These are phyloP conservation scores for Protea cynaroides DNA, from an alignment of 164 flowering plant genomes.

Conservation along the genomic window DNA sequence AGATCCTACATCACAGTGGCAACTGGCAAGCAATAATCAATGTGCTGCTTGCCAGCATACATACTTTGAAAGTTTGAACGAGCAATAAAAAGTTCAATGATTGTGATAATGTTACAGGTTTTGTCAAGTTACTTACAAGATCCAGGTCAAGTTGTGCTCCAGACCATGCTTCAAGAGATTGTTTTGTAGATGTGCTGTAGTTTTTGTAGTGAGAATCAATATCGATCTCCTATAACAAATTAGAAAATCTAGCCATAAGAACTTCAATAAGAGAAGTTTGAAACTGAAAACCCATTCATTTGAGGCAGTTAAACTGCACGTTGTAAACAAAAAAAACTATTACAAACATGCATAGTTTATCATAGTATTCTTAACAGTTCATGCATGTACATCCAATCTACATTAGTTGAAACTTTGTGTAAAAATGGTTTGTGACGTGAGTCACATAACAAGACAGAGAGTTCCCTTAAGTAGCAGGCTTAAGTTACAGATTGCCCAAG, in stretches of 20 bases:
- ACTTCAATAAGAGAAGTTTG: not conserved
- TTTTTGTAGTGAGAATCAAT: conserved; percentile 57
- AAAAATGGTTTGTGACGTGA: no score
- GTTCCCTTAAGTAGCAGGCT: no score
- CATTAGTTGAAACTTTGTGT: no score
- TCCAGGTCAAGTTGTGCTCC: conserved; percentile 77
- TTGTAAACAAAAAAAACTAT: not conserved
- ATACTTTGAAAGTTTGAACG: no score
- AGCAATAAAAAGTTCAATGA: no score
- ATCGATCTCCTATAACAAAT: conserved; percentile 57
- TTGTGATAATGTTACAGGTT: not conserved
- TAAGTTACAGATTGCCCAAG: no score
- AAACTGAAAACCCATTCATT: not conserved
- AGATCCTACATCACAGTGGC: no score
- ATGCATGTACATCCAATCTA: no score
- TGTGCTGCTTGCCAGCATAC: no score
- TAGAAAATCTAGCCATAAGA: not conserved
- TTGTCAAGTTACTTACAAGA: conserved; percentile 53
- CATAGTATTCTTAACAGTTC: no score
- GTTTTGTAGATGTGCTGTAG: conserved; percentile 57
- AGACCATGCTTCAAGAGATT: conserved; percentile 91
- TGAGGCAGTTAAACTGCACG: not conserved
- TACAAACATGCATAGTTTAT: not conserved
- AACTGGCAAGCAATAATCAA: no score
- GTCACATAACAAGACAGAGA: no score